A percentile compares a stretch with the other conserved stretches of the same genome.
phyloP scores from a whole-genome alignment of 768 basidiomycete species.

The Russula emetica region DNA sequence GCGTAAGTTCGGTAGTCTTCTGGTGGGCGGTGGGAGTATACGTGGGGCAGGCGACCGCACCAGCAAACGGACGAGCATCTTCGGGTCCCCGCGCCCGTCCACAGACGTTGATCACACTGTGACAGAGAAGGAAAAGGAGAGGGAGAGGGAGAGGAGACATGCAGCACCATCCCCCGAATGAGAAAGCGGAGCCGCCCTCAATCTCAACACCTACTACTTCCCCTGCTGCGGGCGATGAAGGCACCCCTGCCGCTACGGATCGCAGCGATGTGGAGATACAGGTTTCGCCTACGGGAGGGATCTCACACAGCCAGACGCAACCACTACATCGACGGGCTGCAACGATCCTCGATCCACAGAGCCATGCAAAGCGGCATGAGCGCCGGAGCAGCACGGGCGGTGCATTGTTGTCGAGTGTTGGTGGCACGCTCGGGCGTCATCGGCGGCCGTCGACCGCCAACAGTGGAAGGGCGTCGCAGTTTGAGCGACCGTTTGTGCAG shows the following conservation, averaged over 20 bases:
- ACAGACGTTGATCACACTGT: slow-evolving; percentile 3
- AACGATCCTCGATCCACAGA: slow-evolving; percentile 68
- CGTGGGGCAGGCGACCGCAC: slow-evolving; percentile 26
- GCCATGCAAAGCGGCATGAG: slow-evolving; percentile 60
- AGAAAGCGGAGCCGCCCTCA: slow-evolving; percentile 20
- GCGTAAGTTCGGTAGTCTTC: slow-evolving; percentile 29
- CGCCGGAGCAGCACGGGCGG: slow-evolving; percentile 75
- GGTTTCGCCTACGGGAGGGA: slow-evolving; percentile 29
- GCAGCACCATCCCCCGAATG: slow-evolving; percentile 30
- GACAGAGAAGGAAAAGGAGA: slow-evolving; percentile 27
- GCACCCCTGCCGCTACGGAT: background rate
- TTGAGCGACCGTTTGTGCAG: slow-evolving; percentile 48
- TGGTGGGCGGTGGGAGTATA: slow-evolving; percentile 22
- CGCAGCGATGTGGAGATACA: slow-evolving; percentile 10
- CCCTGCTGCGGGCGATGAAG: background rate
- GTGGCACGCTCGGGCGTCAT: slow-evolving; percentile 61
- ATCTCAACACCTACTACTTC: background rate
- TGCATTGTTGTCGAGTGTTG: slow-evolving; percentile 44
- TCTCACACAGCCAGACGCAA: slow-evolving; percentile 47
- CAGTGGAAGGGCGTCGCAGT: slow-evolving; percentile 34
- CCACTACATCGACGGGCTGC: slow-evolving; percentile 71
- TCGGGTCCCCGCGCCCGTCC: slow-evolving; percentile 24
- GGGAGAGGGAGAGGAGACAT: slow-evolving; percentile 26
- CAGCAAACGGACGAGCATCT: slow-evolving; percentile 24
- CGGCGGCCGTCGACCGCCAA: slow-evolving; percentile 70